Evolutionary conservation across 768 basidiomycete species (phyloP).

Genomic region (Clavulina sp.): DNA sequence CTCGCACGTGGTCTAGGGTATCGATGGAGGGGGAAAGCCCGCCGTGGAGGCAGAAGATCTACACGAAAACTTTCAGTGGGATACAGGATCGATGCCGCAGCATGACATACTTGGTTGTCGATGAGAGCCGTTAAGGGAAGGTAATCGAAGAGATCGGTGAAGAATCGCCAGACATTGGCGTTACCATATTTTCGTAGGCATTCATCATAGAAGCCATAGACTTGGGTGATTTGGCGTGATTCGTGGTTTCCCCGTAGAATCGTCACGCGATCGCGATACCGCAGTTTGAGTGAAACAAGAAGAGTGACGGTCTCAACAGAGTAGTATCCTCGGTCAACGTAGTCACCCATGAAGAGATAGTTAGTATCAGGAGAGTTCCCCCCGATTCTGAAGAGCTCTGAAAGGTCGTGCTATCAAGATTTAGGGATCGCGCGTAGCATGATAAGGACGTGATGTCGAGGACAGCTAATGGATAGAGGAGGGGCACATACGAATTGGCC

Average conservation of each 20-base stretch:
- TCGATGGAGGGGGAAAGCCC: slow-evolving; percentile 98
- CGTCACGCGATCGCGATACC: slow-evolving; percentile 95
- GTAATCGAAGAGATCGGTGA: slow-evolving; percentile 97
- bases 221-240: slow-evolving; percentile 97
- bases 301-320: slow-evolving; percentile 97
- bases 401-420: slow-evolving; percentile 99
- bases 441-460: slow-evolving; percentile 8
- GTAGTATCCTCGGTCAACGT: slow-evolving; percentile 98
- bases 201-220: slow-evolving; percentile 99
- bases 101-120: slow-evolving; percentile 82
- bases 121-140: slow-evolving; percentile 93
- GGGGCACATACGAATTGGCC: slow-evolving; percentile 85
- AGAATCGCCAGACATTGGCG: slow-evolving; percentile 98
- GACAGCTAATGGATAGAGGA: slow-evolving; percentile 9
- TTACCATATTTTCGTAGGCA: slow-evolving; percentile 99
- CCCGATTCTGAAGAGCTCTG: slow-evolving; percentile 95
- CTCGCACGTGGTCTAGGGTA: slow-evolving; percentile 96
- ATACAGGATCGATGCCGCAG: neutral
- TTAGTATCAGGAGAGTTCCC: slow-evolving; percentile 98
- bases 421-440: too few relatives aligned
- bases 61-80: neutral
- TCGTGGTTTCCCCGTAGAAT: slow-evolving; percentile 98
- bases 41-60: slow-evolving; percentile 99
- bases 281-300: slow-evolving; percentile 89
- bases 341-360: slow-evolving; percentile 99